phyloP scores from a whole-genome alignment of 495 filamentous ascomycete species.

The Penicillium fimorum region DNA sequence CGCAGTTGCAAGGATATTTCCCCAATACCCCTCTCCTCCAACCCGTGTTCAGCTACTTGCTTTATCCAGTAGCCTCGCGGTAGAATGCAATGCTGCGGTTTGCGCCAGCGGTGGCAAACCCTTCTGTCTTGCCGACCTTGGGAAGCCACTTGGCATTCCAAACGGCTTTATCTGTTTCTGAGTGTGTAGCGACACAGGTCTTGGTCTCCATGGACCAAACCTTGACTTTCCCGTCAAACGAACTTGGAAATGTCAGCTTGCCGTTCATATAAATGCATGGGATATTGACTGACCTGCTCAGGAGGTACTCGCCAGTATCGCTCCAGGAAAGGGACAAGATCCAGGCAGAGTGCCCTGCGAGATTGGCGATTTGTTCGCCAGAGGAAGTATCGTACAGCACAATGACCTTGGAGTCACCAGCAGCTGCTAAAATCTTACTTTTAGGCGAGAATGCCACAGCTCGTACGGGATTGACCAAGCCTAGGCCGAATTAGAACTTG shows the following conservation, averaged over 20 bases:
- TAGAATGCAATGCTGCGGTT: conserved; percentile 83
- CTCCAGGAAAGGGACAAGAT: conserved; percentile 90
- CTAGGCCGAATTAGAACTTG: conserved; percentile 41
- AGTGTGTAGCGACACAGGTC: conserved; percentile 88
- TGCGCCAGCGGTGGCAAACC: conserved; percentile 82
- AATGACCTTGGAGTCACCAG: conserved; percentile 85
- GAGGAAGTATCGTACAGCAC: conserved; percentile 86
- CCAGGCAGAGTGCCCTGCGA: conserved; percentile 79
- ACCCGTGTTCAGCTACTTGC: background rate
- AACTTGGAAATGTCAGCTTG: conserved; percentile 40
- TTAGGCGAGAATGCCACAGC: conserved; percentile 83
- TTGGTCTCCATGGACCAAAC: conserved; percentile 87
- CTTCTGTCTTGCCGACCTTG: conserved; percentile 71
- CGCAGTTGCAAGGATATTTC: background rate
- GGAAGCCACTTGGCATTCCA: conserved; percentile 91
- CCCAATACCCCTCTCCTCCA: background rate
- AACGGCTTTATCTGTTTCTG: conserved; percentile 79
- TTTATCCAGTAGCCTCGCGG: conserved; percentile 81
- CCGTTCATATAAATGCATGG: background rate
- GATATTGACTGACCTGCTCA: conserved; percentile 64
- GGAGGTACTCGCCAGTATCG: conserved; percentile 86
- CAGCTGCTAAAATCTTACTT: conserved; percentile 82
- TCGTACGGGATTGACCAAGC: conserved; percentile 80
- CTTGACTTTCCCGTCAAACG: conserved; percentile 89
- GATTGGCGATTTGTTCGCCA: conserved; percentile 86